Evolutionary conservation across 2,329 filamentous ascomycete species (phyloP), one percentile per base, ranked within the genome.

Genomic region (Aspergillus japonicus): DNA sequence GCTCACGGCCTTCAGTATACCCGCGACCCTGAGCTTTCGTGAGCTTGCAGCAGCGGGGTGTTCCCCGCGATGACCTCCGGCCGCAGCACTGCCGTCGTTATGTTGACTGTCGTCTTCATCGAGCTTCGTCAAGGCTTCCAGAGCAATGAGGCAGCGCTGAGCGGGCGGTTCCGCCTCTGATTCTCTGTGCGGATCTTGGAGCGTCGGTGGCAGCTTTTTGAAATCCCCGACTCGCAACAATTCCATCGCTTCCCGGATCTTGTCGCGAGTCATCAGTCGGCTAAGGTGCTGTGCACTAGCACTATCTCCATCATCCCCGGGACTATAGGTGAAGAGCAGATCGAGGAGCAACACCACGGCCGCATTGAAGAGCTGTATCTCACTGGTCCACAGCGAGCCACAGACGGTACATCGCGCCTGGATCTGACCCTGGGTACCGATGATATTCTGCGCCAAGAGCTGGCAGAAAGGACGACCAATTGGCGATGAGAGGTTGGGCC

Each of bases 401-500:
- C 61, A 63, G 1, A 63, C 59, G 19, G 59, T 44, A 31, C 61
- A 63, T 7, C 61, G 56, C 3, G 49, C 31, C 23, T 58, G 48
- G 7, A 63, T 57, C 23, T 61, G 59, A 4, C 31, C 56, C 12
- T 55, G 47, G 16, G 29, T 61, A 19, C 44, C 42, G 39, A 63
- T 61, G 29, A 63, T 57, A 39, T 61, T 63, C 16, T 63, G 59
- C 14, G 61, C 61, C 16, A 61, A 42, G 4, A 63, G 53, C 21
- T 56, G 59, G 29, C 59, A 63, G 7, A 55, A 52, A 4, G 56
- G 24, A 23, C 59, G 61, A 4, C 56, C 39, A 11, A 31, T 33
- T 5, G 14, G 29, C 31, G 57, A 55, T 3, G 54, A 52, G 2
- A 62, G 47, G 39, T 24, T 60, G 5, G 49, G 24, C 2, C 60